Conservation (phyloP, 257 asterid species). For the Solanum peruvianum region DNA sequence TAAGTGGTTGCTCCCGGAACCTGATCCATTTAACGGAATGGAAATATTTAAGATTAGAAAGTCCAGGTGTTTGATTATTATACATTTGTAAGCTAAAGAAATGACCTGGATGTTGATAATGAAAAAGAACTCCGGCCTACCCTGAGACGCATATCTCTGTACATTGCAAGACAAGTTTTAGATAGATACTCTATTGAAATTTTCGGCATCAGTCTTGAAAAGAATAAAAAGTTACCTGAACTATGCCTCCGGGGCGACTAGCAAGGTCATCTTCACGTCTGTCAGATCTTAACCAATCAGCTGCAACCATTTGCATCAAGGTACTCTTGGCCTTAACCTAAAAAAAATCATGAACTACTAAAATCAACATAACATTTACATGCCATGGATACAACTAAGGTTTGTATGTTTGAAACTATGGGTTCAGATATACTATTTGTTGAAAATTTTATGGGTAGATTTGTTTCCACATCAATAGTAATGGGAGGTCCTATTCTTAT, state of each 20-base stretch:
- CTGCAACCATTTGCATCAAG: neutral
- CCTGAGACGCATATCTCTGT: neutral
- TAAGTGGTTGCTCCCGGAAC: neutral
- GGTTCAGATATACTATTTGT: neutral
- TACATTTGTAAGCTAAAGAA: neutral
- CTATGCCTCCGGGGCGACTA: neutral
- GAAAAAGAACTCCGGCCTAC: neutral
- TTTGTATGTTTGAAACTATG: neutral
- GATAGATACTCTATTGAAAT: neutral
- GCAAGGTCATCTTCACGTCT: neutral
- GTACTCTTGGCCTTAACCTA: neutral
- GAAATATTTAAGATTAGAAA: too few species aligned
- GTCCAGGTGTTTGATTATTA: neutral
- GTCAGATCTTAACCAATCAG: neutral
- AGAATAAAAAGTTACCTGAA: neutral
- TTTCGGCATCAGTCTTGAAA: neutral
- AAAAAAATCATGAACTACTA: neutral
- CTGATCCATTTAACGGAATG: neutral
- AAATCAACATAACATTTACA: neutral
- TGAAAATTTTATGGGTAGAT: neutral
- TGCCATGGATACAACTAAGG: neutral
- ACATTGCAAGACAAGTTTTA: neutral
- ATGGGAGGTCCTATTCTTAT: neutral
- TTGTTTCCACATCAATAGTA: neutral
- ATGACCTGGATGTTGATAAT: neutral